Evolutionary conservation across 1,139 yeast species (phyloP), one percentile per base, ranked within the genome.

Genomic region (Saccharomycopsis hybrid): DNA sequence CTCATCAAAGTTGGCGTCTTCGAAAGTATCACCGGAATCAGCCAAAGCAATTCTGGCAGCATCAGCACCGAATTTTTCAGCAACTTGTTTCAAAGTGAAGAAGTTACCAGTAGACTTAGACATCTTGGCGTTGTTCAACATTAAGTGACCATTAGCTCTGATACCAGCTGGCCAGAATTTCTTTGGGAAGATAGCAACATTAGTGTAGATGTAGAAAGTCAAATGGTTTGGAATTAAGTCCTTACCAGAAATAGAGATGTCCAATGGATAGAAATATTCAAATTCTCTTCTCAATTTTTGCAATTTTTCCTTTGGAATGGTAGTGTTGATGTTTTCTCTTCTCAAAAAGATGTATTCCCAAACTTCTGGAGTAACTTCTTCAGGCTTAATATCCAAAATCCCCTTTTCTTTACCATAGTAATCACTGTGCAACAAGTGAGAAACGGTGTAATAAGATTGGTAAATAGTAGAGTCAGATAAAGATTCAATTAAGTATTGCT

Each of bases 1-100:
- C 70, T 94, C 98, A 64, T 92, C 98, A 63, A 94, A 87, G 73
- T 94, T 94, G 53, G 99, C 98, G 69, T 94, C 99, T 70, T 92
- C 98, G 58, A 89, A 80, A 46, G 94, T 73, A 65, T 94, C 99
- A 73, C 99, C 99, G 52, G 97, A 97, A 73, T 94, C 97, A 39
- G 98, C 99, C 60, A 94, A 74, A 7, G 98, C 97, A 67, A 94
- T 86, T 75, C 99, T 85, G 25, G 96, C 76, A 42, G 97, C 97
- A 69, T 94, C 99, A 48, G 98, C 96, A 66, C 98, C 99, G 60
- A 82, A 92, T 71, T 92, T 94, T 60, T 79, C 77, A 53, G 84
- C 83, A 62, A 85, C 77, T 68, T 92, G 89, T 61, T 82, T 79
- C 65, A 92, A 75, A 48, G 98, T 92, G 83, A 89, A 76, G 66